Conservation (phyloP, 2,329 filamentous ascomycete species). For the Penicillium concentricum region DNA sequence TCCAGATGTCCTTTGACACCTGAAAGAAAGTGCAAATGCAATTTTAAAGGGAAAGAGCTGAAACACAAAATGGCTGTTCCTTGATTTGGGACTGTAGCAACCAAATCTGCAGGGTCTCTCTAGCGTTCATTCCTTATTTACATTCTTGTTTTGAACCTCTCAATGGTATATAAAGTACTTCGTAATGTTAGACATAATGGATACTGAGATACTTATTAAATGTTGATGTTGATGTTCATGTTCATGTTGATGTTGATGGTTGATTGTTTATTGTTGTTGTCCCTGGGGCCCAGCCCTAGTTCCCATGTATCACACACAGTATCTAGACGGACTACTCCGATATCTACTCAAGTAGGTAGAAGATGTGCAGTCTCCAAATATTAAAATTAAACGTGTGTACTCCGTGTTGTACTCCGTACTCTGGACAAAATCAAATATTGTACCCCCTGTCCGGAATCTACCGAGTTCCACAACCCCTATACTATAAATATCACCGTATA, state of each 20-base stretch:
- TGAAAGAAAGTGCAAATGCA: not conserved
- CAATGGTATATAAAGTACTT: no score
- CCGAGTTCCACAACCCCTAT: constrained; percentile 2
- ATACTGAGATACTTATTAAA: no score
- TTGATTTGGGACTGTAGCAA: constrained; percentile 7
- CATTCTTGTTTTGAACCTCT: not conserved
- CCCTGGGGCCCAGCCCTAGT: constrained; percentile 1
- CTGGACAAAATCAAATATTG: no score
- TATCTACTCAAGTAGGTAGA: not conserved
- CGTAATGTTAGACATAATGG: no score
- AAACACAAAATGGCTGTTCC: constrained; percentile 2
- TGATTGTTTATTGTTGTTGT: not conserved
- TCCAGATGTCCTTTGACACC: not conserved
- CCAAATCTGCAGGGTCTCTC: constrained; percentile 2
- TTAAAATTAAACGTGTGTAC: not conserved
- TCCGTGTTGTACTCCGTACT: no score
- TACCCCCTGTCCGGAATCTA: not conserved
- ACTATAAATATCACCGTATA: no score
- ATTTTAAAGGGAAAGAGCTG: not conserved
- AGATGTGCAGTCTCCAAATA: not conserved
- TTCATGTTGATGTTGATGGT: not conserved
- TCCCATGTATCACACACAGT: not conserved
- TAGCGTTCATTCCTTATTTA: constrained; percentile 7
- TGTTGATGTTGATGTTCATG: no score
- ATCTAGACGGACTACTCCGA: not conserved